phyloP scores from a whole-genome alignment of 164 flowering plant genomes.

The Cinnamomum chago region DNA sequence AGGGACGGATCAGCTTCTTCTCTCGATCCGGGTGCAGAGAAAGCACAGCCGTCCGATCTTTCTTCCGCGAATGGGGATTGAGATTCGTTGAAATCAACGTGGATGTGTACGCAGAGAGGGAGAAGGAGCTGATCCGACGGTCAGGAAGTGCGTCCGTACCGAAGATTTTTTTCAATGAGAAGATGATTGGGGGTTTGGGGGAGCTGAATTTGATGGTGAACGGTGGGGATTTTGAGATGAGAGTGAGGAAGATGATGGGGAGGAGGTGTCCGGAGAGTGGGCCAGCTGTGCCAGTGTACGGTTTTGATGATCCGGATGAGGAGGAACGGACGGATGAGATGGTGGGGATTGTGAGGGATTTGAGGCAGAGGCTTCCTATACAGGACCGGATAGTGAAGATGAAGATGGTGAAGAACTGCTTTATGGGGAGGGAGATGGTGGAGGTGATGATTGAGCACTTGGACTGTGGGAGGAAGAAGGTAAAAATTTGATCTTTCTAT shows the following conservation, averaged over 20 bases:
- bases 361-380: slow-evolving; percentile 75
- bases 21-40: slow-evolving; percentile 86
- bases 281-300: slow-evolving; percentile 69
- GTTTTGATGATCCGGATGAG: slow-evolving; percentile 63
- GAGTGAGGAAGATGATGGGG: slow-evolving; percentile 51
- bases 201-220: slow-evolving; percentile 79
- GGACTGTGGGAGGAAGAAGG: slow-evolving; percentile 69
- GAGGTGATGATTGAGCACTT: slow-evolving; percentile 56
- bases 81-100: slow-evolving; percentile 80
- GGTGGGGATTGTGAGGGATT: slow-evolving; percentile 45
- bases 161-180: slow-evolving; percentile 81
- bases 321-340: slow-evolving; percentile 48
- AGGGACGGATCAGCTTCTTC: slow-evolving; percentile 75
- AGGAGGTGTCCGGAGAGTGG: slow-evolving; percentile 56
- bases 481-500: slow-evolving; percentile 6
- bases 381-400: slow-evolving; percentile 77
- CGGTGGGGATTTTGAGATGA: slow-evolving; percentile 56
- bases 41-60: slow-evolving; percentile 61
- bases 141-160: slow-evolving; percentile 69
- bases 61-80: slow-evolving; percentile 53
- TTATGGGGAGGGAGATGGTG: slow-evolving; percentile 65
- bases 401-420: slow-evolving; percentile 84
- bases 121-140: slow-evolving; percentile 59
- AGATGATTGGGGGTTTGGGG: slow-evolving; percentile 75
- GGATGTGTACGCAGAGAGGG: slow-evolving; percentile 72